Conservation (phyloP, 805 yeast species). For the Ogataea kodamae region DNA sequence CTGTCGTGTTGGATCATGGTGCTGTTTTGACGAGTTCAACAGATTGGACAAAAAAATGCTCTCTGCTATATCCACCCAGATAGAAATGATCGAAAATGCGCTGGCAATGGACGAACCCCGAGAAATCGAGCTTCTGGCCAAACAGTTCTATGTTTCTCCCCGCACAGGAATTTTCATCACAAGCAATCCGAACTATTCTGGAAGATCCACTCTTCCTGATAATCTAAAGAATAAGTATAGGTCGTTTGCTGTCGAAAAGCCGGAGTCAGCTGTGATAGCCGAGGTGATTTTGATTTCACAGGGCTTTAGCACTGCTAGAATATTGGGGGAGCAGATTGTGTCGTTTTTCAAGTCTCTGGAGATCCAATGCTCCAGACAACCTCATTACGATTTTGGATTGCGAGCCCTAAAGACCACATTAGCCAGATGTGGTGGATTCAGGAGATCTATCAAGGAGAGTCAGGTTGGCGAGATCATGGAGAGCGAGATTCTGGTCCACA, state of each 20-base stretch:
- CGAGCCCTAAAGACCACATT: slow-evolving; percentile 73
- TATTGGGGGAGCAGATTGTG: slow-evolving; percentile 47
- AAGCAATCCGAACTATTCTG: slow-evolving; percentile 86
- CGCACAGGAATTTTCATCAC: slow-evolving; percentile 80
- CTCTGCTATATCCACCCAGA: slow-evolving; percentile 81
- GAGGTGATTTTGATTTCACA: slow-evolving; percentile 70
- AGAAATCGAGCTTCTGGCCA: slow-evolving; percentile 43
- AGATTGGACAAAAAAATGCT: slow-evolving; percentile 66
- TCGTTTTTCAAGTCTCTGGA: slow-evolving; percentile 50
- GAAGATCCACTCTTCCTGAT: slow-evolving; percentile 80
- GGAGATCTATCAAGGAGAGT: slow-evolving; percentile 17
- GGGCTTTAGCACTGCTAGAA: slow-evolving; percentile 54
- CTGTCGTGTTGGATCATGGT: slow-evolving; percentile 86
- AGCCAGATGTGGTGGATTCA: slow-evolving; percentile 48
- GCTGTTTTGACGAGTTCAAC: slow-evolving; percentile 94
- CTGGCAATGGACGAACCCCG: slow-evolving; percentile 25
- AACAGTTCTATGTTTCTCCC: slow-evolving; percentile 35
- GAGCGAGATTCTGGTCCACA: slow-evolving; percentile 39
- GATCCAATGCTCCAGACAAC: slow-evolving; percentile 44
- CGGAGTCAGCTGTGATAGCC: slow-evolving; percentile 67
- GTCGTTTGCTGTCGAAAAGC: slow-evolving; percentile 66
- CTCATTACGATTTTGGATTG: slow-evolving; percentile 88
- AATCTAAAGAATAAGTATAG: slow-evolving; percentile 78
- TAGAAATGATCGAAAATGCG: slow-evolving; percentile 66
- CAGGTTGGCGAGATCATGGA: slow-evolving; percentile 21